These are phyloP conservation scores for Cicer arietinum DNA, from an alignment of 306 rosid genomes.

Conservation along the genomic window DNA sequence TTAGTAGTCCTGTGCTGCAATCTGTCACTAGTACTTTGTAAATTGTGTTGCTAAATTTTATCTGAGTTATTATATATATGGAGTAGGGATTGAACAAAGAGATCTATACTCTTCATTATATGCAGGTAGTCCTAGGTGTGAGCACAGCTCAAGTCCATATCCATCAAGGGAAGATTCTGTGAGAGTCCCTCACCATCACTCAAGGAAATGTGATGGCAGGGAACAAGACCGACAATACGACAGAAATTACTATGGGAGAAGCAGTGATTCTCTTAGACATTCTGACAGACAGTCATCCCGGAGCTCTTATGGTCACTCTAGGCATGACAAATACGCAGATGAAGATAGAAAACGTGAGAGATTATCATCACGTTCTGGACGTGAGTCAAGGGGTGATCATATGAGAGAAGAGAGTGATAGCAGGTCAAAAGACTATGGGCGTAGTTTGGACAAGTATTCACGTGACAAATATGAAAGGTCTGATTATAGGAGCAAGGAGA, in stretches of 20 bases:
- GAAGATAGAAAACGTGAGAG: constrained; percentile 65
- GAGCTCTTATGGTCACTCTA: constrained; percentile 65
- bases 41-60: constrained; percentile 24
- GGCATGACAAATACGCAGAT: constrained; percentile 65
- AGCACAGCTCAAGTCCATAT: constrained; percentile 62
- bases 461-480: constrained; percentile 70
- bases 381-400: constrained; percentile 70
- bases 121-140: constrained; percentile 72
- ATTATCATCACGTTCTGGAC: constrained; percentile 59
- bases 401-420: constrained; percentile 56
- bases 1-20: constrained; percentile 19
- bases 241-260: constrained; percentile 59
- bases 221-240: constrained; percentile 64
- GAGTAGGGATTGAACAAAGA: constrained; percentile 28
- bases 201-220: constrained; percentile 62
- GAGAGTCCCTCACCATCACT: constrained; percentile 54
- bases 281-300: constrained; percentile 68
- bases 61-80: constrained; percentile 23
- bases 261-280: constrained; percentile 65
- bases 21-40: background rate
- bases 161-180: constrained; percentile 50
- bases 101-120: constrained; percentile 35
- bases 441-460: constrained; percentile 57
- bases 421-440: constrained; percentile 62
- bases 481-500: constrained; percentile 66